Evolutionary conservation across 495 filamentous ascomycete species (phyloP).

Genomic region (Penicillium steckii): DNA sequence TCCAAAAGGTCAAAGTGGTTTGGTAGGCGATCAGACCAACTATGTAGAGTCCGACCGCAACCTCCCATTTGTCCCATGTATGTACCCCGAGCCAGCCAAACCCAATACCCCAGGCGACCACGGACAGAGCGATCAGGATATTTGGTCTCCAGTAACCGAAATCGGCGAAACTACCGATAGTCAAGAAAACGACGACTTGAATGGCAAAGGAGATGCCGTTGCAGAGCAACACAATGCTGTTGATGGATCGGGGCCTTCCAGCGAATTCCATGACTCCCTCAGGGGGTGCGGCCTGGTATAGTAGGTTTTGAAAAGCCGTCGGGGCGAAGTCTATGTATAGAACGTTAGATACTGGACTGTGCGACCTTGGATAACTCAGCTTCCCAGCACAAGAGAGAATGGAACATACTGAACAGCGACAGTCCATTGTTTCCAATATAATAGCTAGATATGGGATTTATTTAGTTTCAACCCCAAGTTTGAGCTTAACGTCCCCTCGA

Average conservation of each 20-base stretch:
- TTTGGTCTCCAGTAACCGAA: constrained; percentile 63
- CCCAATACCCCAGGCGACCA: constrained; percentile 58
- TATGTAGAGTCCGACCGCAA: constrained; percentile 59
- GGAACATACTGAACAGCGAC: constrained; percentile 55
- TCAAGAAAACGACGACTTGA: constrained; percentile 58
- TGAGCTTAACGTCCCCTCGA: not conserved
- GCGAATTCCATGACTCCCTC: constrained; percentile 49
- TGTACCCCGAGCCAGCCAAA: constrained; percentile 67
- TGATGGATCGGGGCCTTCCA: constrained; percentile 50
- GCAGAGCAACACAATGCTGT: constrained; percentile 59
- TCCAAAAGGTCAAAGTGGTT: constrained; percentile 67
- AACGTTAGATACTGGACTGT: not conserved
- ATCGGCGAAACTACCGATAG: constrained; percentile 57
- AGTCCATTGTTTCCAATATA: constrained; percentile 69
- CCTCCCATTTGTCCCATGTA: constrained; percentile 51
- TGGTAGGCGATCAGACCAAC: constrained; percentile 65
- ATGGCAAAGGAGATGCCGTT: constrained; percentile 66
- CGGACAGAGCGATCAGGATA: constrained; percentile 57
- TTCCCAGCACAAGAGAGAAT: not conserved
- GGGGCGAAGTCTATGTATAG: constrained; percentile 54
- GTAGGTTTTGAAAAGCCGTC: constrained; percentile 63
- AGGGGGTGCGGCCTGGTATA: constrained; percentile 56
- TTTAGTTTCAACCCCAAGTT: constrained; percentile 18
- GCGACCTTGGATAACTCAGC: not conserved
- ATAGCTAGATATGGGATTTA: constrained; percentile 36